phyloP scores from a whole-genome alignment of 371 early-diverging fungal species.

The Fennellomyces sp. region DNA sequence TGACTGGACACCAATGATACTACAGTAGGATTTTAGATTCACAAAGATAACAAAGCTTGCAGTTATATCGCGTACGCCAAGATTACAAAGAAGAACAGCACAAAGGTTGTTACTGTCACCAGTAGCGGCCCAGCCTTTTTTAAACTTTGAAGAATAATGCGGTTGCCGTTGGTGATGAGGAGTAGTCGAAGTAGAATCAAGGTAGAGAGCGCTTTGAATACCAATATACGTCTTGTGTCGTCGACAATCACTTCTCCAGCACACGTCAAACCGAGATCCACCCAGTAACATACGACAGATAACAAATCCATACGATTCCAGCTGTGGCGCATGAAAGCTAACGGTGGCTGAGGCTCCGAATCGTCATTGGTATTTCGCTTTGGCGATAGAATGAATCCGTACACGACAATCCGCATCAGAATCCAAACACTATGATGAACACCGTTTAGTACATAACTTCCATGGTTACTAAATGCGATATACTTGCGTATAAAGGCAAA shows the following conservation, averaged over 20 bases:
- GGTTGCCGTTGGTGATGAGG: slow-evolving; percentile 63
- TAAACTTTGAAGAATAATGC: slow-evolving; percentile 63
- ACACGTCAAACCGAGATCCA: slow-evolving; percentile 52
- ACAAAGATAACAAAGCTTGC: neutral
- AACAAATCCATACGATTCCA: slow-evolving; percentile 73
- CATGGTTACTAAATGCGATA: too few species aligned
- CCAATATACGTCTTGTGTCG: slow-evolving; percentile 43
- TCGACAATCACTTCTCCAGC: slow-evolving; percentile 34
- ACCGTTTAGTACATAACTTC: too few species aligned
- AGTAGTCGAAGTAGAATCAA: slow-evolving; percentile 60
- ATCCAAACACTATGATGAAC: slow-evolving; percentile 7
- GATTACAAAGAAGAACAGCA: slow-evolving; percentile 65
- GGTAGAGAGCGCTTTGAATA: slow-evolving; percentile 62
- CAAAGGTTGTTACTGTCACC: slow-evolving; percentile 61
- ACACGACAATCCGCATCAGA: slow-evolving; percentile 51
- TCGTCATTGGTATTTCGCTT: slow-evolving; percentile 4
- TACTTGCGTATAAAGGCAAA: slow-evolving; percentile 61
- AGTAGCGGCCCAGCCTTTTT: slow-evolving; percentile 67
- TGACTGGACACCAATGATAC: slow-evolving; percentile 66
- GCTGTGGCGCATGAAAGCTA: slow-evolving; percentile 65
- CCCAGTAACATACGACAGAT: slow-evolving; percentile 63
- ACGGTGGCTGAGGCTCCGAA: slow-evolving; percentile 13
- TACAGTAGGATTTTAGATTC: slow-evolving; percentile 13
- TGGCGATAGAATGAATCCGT: slow-evolving; percentile 56
- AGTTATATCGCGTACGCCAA: slow-evolving; percentile 65